phyloP scores from a whole-genome alignment of 805 yeast species.

The Metschnikowia continentalis region DNA sequence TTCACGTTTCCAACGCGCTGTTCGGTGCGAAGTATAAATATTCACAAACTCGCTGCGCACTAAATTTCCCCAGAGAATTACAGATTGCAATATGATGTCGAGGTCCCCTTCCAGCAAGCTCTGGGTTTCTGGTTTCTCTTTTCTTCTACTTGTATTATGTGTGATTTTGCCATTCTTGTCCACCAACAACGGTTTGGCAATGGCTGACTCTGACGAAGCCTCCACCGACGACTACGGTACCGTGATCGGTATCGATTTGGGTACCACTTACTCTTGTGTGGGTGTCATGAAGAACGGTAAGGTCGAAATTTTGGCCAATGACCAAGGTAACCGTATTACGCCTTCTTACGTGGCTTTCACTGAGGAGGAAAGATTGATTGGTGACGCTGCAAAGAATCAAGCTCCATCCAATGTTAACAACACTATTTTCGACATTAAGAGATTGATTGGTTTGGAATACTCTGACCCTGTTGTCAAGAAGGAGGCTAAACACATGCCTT shows the following conservation, averaged over 20 bases:
- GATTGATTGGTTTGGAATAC: slow-evolving; percentile 84
- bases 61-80: neutral
- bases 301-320: slow-evolving; percentile 95
- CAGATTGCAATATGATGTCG: slow-evolving; percentile 5
- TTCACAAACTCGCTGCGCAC: neutral
- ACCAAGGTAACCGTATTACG: slow-evolving; percentile 97
- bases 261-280: slow-evolving; percentile 94
- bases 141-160: slow-evolving; percentile 31
- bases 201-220: slow-evolving; percentile 30
- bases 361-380: slow-evolving; percentile 86
- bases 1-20: slow-evolving; percentile 17
- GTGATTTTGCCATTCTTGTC: slow-evolving; percentile 37
- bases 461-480: slow-evolving; percentile 23
- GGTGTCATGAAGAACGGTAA: slow-evolving; percentile 89
- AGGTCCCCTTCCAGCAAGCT: slow-evolving; percentile 10
- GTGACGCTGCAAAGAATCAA: slow-evolving; percentile 97
- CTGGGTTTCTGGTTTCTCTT: slow-evolving; percentile 28
- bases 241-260: slow-evolving; percentile 94
- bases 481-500: slow-evolving; percentile 89
- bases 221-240: slow-evolving; percentile 44
- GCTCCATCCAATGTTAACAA: slow-evolving; percentile 90
- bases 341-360: slow-evolving; percentile 96
- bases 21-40: slow-evolving; percentile 6
- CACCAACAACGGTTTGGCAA: slow-evolving; percentile 14
- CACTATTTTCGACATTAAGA: slow-evolving; percentile 89